Evolutionary conservation across 495 filamentous ascomycete species (phyloP), one percentile per base, ranked within the genome.

Genomic region (Friedmanniomyces endolithicus): DNA sequence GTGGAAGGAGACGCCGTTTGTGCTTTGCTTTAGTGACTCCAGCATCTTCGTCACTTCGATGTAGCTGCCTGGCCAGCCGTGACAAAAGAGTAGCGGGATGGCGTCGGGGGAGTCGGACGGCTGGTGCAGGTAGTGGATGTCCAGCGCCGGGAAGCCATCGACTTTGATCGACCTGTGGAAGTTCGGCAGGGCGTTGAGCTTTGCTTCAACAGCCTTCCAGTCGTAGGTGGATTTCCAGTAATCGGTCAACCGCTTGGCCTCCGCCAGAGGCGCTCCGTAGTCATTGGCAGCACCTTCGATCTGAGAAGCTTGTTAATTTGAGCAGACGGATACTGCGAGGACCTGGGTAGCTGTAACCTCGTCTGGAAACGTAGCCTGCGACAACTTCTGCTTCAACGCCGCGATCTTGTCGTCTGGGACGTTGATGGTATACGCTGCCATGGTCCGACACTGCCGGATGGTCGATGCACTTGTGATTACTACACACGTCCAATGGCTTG

Each of bases 11-110:
- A 80, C 80, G 6, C 70, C 66, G 31, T 72, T 62, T 20, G 59
- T 58, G 12, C 69, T 62, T 7, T 70, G 64, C 11, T 65, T 55
- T 50, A 89, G 72, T 7, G 76, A 66, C 12, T 76, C 73, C 35
- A 87, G 68, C 22, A 89, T 65, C 45, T 83, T 81, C 12, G 71
- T 75, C 1, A 78, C 80, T 62, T 85, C 82, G 41, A 88, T 67
- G 63, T 83, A 86, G 43, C 76, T 80, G 12, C 87, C 79, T 9
- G 86, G 86, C 60, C 60, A 64, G 12, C 62, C 62, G 31, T 64
- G 62, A 17, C 50, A 51, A 45, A 71, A 72, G 11, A 72, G 53
- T 40, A 72, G 34, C 31, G 70, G 70, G 4, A 72, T 59, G 11
- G 68, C 65, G 11, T 54, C 51, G 19, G 61, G 46, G 6, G 50